Evolutionary conservation across 1,284 basidiomycete genomes (phyloP).

Genomic region (Marasmius fiardii): DNA sequence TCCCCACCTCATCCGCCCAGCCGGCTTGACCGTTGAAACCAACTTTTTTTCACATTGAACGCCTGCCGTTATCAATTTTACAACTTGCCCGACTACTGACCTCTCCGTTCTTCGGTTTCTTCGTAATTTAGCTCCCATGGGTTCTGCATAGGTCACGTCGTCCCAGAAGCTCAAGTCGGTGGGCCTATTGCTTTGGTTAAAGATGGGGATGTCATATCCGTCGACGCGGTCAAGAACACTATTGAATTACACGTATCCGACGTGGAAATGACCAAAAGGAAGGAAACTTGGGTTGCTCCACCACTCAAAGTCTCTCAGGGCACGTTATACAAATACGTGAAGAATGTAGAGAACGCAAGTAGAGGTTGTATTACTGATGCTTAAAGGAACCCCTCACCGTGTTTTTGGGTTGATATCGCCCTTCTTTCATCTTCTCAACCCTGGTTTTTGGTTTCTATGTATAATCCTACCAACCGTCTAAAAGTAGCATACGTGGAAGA

Average conservation of each 20-base stretch:
- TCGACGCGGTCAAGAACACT: slow-evolving; percentile 83
- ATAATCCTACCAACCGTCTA: background rate
- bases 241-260: slow-evolving; percentile 71
- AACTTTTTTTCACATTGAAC: background rate
- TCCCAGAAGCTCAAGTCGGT: slow-evolving; percentile 85
- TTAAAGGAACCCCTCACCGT: slow-evolving; percentile 30
- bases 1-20: background rate
- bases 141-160: slow-evolving; percentile 91
- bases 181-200: slow-evolving; percentile 88
- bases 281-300: slow-evolving; percentile 72
- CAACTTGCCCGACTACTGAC: no score
- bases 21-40: background rate
- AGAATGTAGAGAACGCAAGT: slow-evolving; percentile 83
- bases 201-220: slow-evolving; percentile 84
- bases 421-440: no score
- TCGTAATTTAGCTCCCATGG: slow-evolving; percentile 67
- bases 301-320: slow-evolving; percentile 85
- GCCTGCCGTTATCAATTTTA: background rate
- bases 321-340: slow-evolving; percentile 86
- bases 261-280: slow-evolving; percentile 69
- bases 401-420: background rate
- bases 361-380: slow-evolving; percentile 87
- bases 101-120: background rate
- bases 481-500: background rate
- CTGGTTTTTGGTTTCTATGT: no score